Conservation (phyloP, 345 rosid species). For the Brassica nigra region DNA sequence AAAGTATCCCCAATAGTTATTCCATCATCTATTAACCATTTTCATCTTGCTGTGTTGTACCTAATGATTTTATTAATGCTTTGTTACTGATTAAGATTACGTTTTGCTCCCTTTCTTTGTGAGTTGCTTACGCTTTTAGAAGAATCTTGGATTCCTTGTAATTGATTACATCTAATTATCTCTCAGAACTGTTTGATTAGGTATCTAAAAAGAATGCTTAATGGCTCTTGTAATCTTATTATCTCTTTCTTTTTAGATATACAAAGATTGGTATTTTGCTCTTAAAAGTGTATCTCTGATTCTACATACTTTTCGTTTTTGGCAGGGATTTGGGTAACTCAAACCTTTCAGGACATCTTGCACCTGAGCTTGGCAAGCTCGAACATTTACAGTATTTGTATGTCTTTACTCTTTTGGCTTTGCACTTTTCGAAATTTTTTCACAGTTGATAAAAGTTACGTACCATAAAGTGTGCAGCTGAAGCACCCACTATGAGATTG, state of each 20-base stretch:
- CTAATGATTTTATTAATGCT: constrained; percentile 16
- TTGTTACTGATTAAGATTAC: constrained; percentile 21
- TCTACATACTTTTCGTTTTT: background rate
- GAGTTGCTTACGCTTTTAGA: background rate
- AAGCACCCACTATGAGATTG: background rate
- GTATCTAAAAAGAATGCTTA: background rate
- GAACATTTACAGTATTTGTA: constrained; percentile 93
- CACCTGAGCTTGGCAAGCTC: constrained; percentile 82
- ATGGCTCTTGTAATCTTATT: background rate
- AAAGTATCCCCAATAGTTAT: constrained; percentile 26
- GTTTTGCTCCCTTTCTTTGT: constrained; percentile 16
- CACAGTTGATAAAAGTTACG: background rate
- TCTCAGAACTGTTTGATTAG: constrained; percentile 12
- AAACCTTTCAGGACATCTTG: constrained; percentile 84
- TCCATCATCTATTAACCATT: constrained; percentile 6
- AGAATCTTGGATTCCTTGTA: background rate
- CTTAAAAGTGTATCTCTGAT: constrained; percentile 12
- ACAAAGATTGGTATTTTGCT: background rate
- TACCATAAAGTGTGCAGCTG: background rate
- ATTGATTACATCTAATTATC: constrained; percentile 8
- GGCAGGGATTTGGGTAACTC: constrained; percentile 96
- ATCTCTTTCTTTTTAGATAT: background rate
- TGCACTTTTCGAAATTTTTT: background rate
- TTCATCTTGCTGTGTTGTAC: background rate
- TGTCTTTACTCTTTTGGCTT: constrained; percentile 36